phyloP scores from a whole-genome alignment of 441 rosid genomes.

The Aquilaria agallochum region DNA sequence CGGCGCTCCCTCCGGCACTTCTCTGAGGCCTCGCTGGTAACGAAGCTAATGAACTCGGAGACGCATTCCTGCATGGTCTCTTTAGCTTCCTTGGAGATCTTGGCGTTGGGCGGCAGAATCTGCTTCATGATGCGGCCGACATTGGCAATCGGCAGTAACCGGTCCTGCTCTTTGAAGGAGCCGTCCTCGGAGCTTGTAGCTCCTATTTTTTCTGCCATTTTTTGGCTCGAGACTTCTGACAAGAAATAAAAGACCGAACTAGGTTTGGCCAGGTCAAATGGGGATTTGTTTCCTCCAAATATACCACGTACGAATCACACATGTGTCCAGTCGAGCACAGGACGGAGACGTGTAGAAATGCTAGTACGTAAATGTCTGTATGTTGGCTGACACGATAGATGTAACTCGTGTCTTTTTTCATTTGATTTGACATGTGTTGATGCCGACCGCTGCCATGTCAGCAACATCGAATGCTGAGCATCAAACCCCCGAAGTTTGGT shows the following conservation, averaged over 20 bases:
- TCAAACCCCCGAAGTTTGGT: too few relatives aligned
- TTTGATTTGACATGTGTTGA: slow-evolving; percentile 21
- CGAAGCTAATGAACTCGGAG: slow-evolving; percentile 57
- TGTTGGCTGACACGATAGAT: not conserved
- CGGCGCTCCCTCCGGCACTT: slow-evolving; percentile 52
- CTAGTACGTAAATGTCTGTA: not conserved
- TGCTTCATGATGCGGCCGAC: slow-evolving; percentile 65
- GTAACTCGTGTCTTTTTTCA: slow-evolving; percentile 8
- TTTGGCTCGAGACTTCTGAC: slow-evolving; percentile 1
- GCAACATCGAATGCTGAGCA: too few relatives aligned
- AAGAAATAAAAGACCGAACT: not conserved
- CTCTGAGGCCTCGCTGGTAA: slow-evolving; percentile 56
- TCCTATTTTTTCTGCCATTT: slow-evolving; percentile 29
- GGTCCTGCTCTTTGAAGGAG: slow-evolving; percentile 37
- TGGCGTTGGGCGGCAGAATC: slow-evolving; percentile 45
- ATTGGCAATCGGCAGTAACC: slow-evolving; percentile 52
- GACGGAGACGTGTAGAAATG: too few relatives aligned
- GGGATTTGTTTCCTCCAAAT: not conserved
- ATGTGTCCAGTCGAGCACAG: not conserved
- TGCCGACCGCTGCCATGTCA: not conserved
- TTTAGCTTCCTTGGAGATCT: slow-evolving; percentile 58
- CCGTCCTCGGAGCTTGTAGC: slow-evolving; percentile 26
- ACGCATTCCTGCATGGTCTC: slow-evolving; percentile 70
- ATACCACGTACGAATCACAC: not conserved
- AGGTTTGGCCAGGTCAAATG: slow-evolving; percentile 12